These are phyloP conservation scores for Syzygium aqueum DNA, from an alignment of 345 rosid species.

Conservation along the genomic window DNA sequence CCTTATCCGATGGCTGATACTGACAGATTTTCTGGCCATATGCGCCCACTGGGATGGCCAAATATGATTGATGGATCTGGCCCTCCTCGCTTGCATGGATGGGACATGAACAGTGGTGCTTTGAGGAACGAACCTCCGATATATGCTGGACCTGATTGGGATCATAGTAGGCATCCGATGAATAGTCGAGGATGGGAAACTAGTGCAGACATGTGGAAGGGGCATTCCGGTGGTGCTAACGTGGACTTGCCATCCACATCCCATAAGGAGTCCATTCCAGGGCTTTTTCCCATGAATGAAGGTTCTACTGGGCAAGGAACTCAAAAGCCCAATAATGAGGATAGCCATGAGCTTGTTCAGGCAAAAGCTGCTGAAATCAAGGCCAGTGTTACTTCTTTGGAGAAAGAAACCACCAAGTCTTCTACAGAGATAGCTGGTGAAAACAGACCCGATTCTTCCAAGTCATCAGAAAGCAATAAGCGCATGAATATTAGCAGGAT, in stretches of 20 bases:
- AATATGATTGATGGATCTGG: conserved; percentile 79
- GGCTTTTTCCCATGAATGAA: conserved; percentile 44
- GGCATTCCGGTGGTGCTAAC: conserved; percentile 55
- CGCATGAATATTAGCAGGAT: conserved; percentile 14
- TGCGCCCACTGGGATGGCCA: conserved; percentile 94
- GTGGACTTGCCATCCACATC: conserved; percentile 44
- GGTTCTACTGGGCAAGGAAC: conserved; percentile 29
- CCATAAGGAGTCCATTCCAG: conserved; percentile 48
- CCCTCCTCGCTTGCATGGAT: conserved; percentile 77
- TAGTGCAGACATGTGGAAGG: conserved; percentile 70
- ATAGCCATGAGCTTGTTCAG: conserved; percentile 15
- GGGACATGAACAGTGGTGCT: conserved; percentile 73
- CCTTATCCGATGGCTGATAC: conserved; percentile 74
- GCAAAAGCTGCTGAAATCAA: conserved; percentile 41
- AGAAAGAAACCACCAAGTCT: conserved; percentile 25
- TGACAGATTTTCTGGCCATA: conserved; percentile 72
- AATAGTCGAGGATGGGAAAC: conserved; percentile 75
- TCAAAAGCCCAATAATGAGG: conserved; percentile 29
- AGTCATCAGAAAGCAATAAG: conserved; percentile 15
- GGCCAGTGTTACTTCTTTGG: conserved; percentile 29
- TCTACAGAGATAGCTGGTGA: conserved; percentile 22
- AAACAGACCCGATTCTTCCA: conserved; percentile 26
- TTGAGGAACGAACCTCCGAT: conserved; percentile 76
- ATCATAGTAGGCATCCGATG: conserved; percentile 60
- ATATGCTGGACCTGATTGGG: conserved; percentile 80